Base-by-base conservation (phyloP, 164 flowering plant species). In the Litsea cubeba region DNA sequence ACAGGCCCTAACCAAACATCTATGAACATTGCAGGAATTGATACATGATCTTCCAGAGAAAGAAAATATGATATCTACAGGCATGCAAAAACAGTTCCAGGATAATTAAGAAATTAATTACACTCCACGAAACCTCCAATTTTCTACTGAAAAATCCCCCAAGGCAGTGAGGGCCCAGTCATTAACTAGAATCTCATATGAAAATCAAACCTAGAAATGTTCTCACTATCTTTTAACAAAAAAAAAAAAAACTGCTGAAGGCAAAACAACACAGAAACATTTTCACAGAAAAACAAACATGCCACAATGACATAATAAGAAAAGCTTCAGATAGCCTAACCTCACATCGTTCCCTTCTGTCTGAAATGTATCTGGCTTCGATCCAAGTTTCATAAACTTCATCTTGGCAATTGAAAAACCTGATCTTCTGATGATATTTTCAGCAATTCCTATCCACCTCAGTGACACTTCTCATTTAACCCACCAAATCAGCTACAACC, bases 371-470 rank as follows among this genome's bases (percentile, higher is more conserved):
- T 93, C 98, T 6, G 94, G 91, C 88, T 92, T 95, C 17, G 99
- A 93, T 77, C 99, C 99, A 84, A 95, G 96, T 79, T 93, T 93
- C 99, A 95, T 95, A 79, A 90, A 95, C 98, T 95, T 93, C 99
- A 95, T 93, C 78, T 79, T 82, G 68, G 49, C 80, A 79, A 76
- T 26, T 65, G 26, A 58, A 76, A 76, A 78, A 78, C 78, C 81
- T 40, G 26, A 20, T 66, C 18, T n/a, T 66, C 69, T 28, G 22
- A 17, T 63, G 28, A 54, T 67, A 7, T 46, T 57, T 64, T 57
- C 14, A 12, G 17, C 18, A 26, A 50, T 14, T 71, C 12, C 65
- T 23, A 11, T 15, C n/a, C 22, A 62, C 12, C 65, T 24, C 77
- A 26, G 75, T 76, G 72, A 46, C 78, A 62, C 70, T 54, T 75